phyloP scores from a whole-genome alignment of 768 basidiomycete species.

The Leucocoprinus birnbaumii region DNA sequence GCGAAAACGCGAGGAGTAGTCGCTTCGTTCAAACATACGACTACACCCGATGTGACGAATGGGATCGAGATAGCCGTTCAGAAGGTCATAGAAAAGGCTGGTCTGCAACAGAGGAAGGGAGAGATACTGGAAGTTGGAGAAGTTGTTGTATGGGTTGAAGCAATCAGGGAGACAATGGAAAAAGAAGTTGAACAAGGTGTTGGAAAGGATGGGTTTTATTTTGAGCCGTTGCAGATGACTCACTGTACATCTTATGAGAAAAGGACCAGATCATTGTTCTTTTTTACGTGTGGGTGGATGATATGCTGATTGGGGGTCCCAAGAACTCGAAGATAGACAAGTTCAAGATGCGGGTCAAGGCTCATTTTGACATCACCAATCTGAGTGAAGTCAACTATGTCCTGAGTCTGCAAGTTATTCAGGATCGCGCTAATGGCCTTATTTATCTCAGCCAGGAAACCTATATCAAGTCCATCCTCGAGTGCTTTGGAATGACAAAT shows the following conservation, averaged over 20 bases:
- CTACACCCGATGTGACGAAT: slow-evolving; percentile 53
- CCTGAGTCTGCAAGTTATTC: slow-evolving; percentile 22
- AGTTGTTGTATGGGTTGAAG: slow-evolving; percentile 33
- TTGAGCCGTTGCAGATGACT: slow-evolving; percentile 4
- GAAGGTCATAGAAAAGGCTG: slow-evolving; percentile 36
- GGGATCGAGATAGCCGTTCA: slow-evolving; percentile 56
- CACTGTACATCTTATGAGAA: slow-evolving; percentile 15
- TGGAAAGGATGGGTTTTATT: slow-evolving; percentile 12
- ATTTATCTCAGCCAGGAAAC: slow-evolving; percentile 22
- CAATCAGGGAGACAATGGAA: slow-evolving; percentile 32
- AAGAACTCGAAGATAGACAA: background rate
- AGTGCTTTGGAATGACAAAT: slow-evolving; percentile 17
- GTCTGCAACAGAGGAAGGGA: slow-evolving; percentile 24
- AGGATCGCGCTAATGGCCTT: slow-evolving; percentile 16
- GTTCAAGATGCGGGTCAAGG: slow-evolving; percentile 11
- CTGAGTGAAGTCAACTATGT: slow-evolving; percentile 25
- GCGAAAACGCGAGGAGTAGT: slow-evolving; percentile 31
- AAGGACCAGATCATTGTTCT: background rate
- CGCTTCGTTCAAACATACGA: slow-evolving; percentile 45
- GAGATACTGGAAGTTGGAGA: slow-evolving; percentile 16
- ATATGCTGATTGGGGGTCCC: slow-evolving; percentile 10
- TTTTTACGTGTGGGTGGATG: slow-evolving; percentile 15
- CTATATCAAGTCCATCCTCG: slow-evolving; percentile 21
- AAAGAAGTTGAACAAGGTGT: background rate
- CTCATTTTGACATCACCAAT: slow-evolving; percentile 18